A percentile compares a stretch with the other conserved stretches of the same genome.
Conservation (phyloP, 306 rosid species). For the Myrica gale region DNA sequence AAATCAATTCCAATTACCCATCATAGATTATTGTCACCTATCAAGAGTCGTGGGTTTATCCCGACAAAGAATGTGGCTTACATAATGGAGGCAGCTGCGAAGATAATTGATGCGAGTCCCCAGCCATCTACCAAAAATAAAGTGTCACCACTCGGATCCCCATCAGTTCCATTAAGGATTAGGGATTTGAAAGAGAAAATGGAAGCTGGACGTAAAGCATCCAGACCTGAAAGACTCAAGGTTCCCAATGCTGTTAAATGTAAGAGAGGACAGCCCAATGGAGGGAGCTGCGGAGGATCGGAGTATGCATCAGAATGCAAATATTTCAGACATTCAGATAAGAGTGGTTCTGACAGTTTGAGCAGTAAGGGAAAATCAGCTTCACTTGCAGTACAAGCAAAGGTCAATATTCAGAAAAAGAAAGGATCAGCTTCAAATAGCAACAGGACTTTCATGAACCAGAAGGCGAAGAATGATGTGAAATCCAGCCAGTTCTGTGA, state of each 20-base stretch:
- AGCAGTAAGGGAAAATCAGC: conserved; percentile 55
- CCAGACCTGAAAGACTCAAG: conserved; percentile 38
- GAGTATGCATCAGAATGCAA: conserved; percentile 38
- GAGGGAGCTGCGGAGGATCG: conserved; percentile 39
- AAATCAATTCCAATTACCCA: conserved; percentile 82
- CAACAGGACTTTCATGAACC: conserved; percentile 41
- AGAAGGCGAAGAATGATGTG: conserved; percentile 45
- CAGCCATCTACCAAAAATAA: conserved; percentile 47
- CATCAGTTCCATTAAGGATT: conserved; percentile 77
- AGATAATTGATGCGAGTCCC: conserved; percentile 83
- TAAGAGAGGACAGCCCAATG: conserved; percentile 39
- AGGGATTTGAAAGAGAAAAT: conserved; percentile 68
- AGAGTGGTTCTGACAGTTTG: conserved; percentile 28
- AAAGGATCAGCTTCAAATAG: conserved; percentile 41
- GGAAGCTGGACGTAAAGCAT: conserved; percentile 63
- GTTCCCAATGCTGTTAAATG: conserved; percentile 24
- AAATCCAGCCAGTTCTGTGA: conserved; percentile 49
- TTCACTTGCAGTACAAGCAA: conserved; percentile 45
- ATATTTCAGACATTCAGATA: conserved; percentile 45
- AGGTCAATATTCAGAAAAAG: conserved; percentile 45
- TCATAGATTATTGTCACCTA: conserved; percentile 82
- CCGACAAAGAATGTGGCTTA: conserved; percentile 55
- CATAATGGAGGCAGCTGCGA: conserved; percentile 86
- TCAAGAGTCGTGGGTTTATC: conserved; percentile 63
- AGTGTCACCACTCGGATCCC: conserved; percentile 42